phyloP scores from a whole-genome alignment of 1,284 basidiomycete genomes.

The Naganishia sp. region DNA sequence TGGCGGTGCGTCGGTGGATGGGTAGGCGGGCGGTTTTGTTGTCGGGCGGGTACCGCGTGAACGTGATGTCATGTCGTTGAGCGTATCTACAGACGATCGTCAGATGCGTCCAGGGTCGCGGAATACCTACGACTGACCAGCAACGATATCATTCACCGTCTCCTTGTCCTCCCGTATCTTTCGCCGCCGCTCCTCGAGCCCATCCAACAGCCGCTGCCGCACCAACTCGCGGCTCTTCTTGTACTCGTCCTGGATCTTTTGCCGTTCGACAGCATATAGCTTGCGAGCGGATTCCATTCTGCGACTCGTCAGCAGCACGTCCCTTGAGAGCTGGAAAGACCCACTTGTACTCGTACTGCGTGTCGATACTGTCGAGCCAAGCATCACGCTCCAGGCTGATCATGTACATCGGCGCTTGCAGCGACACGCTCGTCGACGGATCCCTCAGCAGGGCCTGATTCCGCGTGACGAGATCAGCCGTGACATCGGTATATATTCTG shows the following conservation, averaged over 20 bases:
- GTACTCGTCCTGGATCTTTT: slow-evolving; percentile 57
- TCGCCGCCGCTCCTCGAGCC: slow-evolving; percentile 56
- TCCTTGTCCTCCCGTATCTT: slow-evolving; percentile 59
- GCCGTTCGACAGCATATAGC: slow-evolving; percentile 56
- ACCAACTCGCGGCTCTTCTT: slow-evolving; percentile 53
- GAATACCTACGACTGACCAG: slow-evolving; percentile 48
- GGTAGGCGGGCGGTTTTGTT: background rate
- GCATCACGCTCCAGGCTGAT: slow-evolving; percentile 57
- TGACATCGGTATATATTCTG: slow-evolving; percentile 53
- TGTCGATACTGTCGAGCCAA: slow-evolving; percentile 52
- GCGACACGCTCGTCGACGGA: slow-evolving; percentile 55
- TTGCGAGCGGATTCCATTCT: slow-evolving; percentile 37
- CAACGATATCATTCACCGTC: slow-evolving; percentile 54
- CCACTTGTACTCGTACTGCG: slow-evolving; percentile 56
- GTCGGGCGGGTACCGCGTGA: slow-evolving; percentile 1
- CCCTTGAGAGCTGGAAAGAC: slow-evolving; percentile 32
- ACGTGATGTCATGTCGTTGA: slow-evolving; percentile 41
- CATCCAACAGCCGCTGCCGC: slow-evolving; percentile 53
- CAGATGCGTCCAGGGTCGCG: background rate
- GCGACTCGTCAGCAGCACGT: too few relatives aligned
- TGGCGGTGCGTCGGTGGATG: slow-evolving; percentile 30
- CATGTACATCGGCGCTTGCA: slow-evolving; percentile 56
- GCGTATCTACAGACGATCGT: slow-evolving; percentile 39
- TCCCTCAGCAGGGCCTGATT: slow-evolving; percentile 51
- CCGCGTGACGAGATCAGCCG: slow-evolving; percentile 51